Evolutionary conservation across 2,329 filamentous ascomycete genomes (phyloP).

Genomic region (Hysterium pulicare): DNA sequence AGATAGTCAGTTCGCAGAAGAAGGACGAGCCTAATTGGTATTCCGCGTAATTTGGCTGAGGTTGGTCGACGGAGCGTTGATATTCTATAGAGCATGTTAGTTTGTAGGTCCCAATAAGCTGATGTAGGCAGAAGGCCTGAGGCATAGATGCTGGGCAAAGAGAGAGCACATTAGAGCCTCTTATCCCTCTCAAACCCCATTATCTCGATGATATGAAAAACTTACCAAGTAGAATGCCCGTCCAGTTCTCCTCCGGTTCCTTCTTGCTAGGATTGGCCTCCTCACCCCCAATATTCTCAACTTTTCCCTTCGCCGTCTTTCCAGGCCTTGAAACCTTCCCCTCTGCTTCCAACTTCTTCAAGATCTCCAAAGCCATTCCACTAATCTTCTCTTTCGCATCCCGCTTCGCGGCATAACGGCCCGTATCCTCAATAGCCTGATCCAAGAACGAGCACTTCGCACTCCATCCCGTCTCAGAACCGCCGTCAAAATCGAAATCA

Average conservation of each 20-base stretch:
- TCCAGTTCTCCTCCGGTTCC: conserved; percentile 26
- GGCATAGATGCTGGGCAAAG: conserved; percentile 9
- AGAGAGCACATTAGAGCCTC: background rate
- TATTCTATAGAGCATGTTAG: too few species aligned
- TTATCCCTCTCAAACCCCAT: too few species aligned
- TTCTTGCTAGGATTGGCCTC: too few species aligned
- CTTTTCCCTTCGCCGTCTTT: conserved; percentile 16
- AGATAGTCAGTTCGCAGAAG: conserved; percentile 28
- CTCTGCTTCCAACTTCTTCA: conserved; percentile 20
- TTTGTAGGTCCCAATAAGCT: too few species aligned
- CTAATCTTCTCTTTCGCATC: conserved; percentile 42
- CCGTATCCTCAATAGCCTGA: conserved; percentile 16
- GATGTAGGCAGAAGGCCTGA: too few species aligned
- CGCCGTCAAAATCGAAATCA: conserved; percentile 15
- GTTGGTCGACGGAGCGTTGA: conserved; percentile 18
- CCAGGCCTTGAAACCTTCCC: conserved; percentile 22
- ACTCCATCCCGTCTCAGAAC: conserved; percentile 15
- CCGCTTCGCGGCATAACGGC: conserved; percentile 37
- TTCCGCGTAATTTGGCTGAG: conserved; percentile 37
- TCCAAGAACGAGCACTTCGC: conserved; percentile 21
- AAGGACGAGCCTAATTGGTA: conserved; percentile 29
- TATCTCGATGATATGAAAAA: too few species aligned
- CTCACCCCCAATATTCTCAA: conserved; percentile 5
- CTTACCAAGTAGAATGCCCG: conserved; percentile 37
- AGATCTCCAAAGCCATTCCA: conserved; percentile 23